Percentiles rank a stretch among this genome's conserved stretches.
These are phyloP conservation scores for Mortierella sp. DNA, from an alignment of 371 early-diverging fungal genomes.

Conservation along the genomic window DNA sequence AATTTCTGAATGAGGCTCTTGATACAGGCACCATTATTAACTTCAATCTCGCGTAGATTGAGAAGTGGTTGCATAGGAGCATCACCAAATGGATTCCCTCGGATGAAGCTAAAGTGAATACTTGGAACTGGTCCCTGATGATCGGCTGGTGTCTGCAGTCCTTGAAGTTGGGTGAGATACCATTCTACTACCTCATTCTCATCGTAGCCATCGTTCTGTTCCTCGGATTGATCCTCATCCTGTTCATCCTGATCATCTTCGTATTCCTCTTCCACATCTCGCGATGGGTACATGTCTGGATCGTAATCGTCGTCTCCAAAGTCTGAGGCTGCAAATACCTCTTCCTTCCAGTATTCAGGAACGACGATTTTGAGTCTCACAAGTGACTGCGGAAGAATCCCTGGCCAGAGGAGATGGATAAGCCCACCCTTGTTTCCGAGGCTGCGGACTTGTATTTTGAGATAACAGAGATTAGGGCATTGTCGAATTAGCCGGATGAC, in stretches of 20 bases:
- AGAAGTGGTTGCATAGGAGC: background rate
- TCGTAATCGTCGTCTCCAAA: constrained; percentile 13
- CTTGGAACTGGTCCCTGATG: no score
- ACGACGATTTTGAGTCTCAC: background rate
- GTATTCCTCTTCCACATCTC: constrained; percentile 4
- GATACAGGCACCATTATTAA: background rate
- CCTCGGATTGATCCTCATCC: background rate
- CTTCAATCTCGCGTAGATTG: constrained; percentile 1
- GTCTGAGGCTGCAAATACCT: background rate
- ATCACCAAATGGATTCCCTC: background rate
- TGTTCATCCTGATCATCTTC: background rate
- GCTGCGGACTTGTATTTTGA: background rate
- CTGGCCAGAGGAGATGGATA: background rate
- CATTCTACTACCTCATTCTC: constrained; percentile 5
- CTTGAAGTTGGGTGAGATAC: background rate
- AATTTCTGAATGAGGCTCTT: background rate
- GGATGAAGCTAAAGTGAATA: no score
- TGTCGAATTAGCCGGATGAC: constrained; percentile 1
- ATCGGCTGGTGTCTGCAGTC: background rate
- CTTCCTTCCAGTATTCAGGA: background rate
- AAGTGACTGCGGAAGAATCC: constrained; percentile 5
- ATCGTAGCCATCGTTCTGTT: background rate
- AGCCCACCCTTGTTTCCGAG: background rate
- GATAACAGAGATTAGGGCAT: background rate
- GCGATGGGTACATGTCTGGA: background rate